Evolutionary conservation across 108 stramenopile species (phyloP).

Genomic region (Cyclotella atomus): DNA sequence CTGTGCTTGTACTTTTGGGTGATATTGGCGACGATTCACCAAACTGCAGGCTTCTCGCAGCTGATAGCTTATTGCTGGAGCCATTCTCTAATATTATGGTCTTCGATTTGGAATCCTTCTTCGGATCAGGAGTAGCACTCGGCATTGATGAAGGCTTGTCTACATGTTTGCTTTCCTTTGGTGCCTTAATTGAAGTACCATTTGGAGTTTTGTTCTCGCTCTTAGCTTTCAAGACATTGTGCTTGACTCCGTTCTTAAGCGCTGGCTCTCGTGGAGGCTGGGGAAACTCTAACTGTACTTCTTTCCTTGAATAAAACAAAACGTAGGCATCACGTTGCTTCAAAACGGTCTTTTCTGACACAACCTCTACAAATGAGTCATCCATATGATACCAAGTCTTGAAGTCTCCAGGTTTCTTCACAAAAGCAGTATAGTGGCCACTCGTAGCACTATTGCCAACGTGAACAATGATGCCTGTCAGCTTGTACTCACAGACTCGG

Average conservation of each 20-base stretch:
- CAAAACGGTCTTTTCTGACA: conserved; percentile 76
- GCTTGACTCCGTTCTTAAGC: conserved; percentile 55
- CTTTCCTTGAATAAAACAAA: conserved; percentile 79
- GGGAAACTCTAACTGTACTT: conserved; percentile 82
- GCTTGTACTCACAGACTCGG: conserved; percentile 63
- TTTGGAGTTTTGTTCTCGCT: not conserved
- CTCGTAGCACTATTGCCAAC: conserved; percentile 76
- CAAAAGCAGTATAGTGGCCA: conserved; percentile 86
- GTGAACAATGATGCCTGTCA: conserved; percentile 83
- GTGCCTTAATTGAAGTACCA: not conserved
- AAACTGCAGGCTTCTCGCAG: not conserved
- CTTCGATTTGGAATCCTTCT: not conserved
- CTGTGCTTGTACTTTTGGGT: not conserved
- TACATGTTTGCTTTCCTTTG: not conserved
- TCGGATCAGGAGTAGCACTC: not conserved
- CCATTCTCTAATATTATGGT: not conserved
- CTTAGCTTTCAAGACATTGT: conserved; percentile 17
- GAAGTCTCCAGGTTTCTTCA: conserved; percentile 54
- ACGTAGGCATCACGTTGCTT: conserved; percentile 77
- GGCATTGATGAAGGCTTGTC: not conserved
- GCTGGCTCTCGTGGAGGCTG: conserved; percentile 53
- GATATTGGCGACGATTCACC: not conserved
- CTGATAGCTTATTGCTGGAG: not conserved
- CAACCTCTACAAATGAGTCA: conserved; percentile 76
- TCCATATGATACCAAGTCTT: conserved; percentile 79